phyloP scores from a whole-genome alignment of 208 protist genomes.

The Porcisia deanei region DNA sequence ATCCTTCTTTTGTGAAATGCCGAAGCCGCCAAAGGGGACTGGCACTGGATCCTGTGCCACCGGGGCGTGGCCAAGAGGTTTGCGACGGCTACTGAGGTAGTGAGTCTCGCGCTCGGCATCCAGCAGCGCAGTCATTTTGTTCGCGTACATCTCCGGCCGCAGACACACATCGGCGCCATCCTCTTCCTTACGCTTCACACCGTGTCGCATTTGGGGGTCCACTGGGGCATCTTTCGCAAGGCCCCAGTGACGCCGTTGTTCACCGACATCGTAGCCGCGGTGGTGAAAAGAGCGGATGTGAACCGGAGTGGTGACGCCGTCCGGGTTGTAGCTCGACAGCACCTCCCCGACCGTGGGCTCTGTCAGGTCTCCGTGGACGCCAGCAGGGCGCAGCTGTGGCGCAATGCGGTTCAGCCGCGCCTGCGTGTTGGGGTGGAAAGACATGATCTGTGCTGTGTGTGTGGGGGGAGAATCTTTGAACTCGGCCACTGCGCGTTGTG shows the following conservation, averaged over 20 bases:
- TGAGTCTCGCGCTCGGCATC: slow-evolving; percentile 69
- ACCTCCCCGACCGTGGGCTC: slow-evolving; percentile 55
- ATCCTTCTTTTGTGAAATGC: slow-evolving; percentile 34
- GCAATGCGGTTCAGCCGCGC: slow-evolving; percentile 60
- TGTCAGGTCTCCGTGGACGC: slow-evolving; percentile 46
- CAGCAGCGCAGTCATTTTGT: slow-evolving; percentile 66
- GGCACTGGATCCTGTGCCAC: slow-evolving; percentile 34
- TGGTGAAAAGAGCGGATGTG: slow-evolving; percentile 60
- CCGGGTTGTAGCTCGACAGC: slow-evolving; percentile 69
- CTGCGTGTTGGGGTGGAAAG: slow-evolving; percentile 38
- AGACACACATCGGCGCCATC: slow-evolving; percentile 62
- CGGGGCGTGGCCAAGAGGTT: slow-evolving; percentile 66
- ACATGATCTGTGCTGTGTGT: slow-evolving; percentile 21
- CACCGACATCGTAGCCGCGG: slow-evolving; percentile 64
- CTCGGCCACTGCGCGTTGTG: background rate
- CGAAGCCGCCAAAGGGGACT: slow-evolving; percentile 67
- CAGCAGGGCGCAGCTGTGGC: slow-evolving; percentile 76
- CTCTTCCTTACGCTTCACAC: slow-evolving; percentile 30
- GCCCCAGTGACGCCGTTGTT: slow-evolving; percentile 50
- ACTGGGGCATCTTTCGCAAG: slow-evolving; percentile 44
- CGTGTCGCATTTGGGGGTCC: slow-evolving; percentile 53
- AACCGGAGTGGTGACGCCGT: slow-evolving; percentile 51
- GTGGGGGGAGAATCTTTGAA: background rate
- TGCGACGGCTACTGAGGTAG: slow-evolving; percentile 46
- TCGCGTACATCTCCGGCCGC: slow-evolving; percentile 50